Evolutionary conservation across 1,139 yeast species (phyloP).

Genomic region (Hansenula sp.): DNA sequence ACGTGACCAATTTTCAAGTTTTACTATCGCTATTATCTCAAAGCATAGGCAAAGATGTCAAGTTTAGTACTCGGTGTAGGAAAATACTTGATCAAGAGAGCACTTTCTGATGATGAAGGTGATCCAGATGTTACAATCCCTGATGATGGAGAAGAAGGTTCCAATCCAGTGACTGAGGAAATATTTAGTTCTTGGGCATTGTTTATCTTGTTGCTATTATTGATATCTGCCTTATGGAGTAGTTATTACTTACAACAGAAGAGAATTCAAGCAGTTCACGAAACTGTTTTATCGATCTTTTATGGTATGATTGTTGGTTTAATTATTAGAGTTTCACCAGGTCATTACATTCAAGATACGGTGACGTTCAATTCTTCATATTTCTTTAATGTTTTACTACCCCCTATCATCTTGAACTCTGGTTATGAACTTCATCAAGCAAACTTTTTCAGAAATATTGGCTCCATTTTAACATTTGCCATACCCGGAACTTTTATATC

Average conservation of each 20-base stretch:
- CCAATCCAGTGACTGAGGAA: constrained; percentile 94
- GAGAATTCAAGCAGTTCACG: constrained; percentile 91
- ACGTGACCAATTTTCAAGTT: no score
- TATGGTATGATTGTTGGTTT: constrained; percentile 97
- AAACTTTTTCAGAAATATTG: constrained; percentile 88
- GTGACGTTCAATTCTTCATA: constrained; percentile 93
- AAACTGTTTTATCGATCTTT: constrained; percentile 91
- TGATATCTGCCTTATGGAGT: constrained; percentile 91
- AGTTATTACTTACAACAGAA: constrained; percentile 89
- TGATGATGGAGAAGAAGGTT: constrained; percentile 51
- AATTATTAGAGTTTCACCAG: constrained; percentile 84
- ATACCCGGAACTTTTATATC: constrained; percentile 95
- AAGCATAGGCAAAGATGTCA: constrained; percentile 11
- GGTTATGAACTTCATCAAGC: constrained; percentile 97
- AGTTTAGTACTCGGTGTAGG: constrained; percentile 14
- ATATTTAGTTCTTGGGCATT: constrained; percentile 97
- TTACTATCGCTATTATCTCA: no score
- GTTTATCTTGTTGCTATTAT: constrained; percentile 73
- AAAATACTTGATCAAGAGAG: constrained; percentile 18
- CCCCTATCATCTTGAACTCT: constrained; percentile 93
- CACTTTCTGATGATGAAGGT: constrained; percentile 15
- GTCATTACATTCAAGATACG: constrained; percentile 95
- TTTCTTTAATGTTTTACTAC: constrained; percentile 88
- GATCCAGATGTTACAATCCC: constrained; percentile 33
- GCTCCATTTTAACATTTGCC: constrained; percentile 90